Percentiles rank a stretch among this genome's conserved stretches.
phyloP scores from a whole-genome alignment of 2,329 filamentous ascomycete species.

The Botrytis squamosa region DNA sequence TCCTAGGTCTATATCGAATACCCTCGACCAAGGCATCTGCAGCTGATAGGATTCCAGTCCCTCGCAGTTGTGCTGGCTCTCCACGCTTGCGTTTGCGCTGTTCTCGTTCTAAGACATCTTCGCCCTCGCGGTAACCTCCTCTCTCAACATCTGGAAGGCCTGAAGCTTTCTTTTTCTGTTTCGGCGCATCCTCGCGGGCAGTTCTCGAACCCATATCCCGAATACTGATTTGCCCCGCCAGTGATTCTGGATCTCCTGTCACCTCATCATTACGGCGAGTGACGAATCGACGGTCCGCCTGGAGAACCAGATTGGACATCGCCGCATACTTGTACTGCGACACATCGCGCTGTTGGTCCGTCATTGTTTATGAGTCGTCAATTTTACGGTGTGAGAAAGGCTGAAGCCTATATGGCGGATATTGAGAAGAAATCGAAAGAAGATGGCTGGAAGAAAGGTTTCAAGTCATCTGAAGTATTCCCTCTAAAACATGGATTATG shows the following conservation, averaged over 20 bases:
- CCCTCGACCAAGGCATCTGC: slow-evolving; percentile 87
- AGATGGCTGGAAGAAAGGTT: slow-evolving; percentile 15
- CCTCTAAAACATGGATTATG: slow-evolving; percentile 18
- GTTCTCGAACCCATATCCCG: slow-evolving; percentile 90
- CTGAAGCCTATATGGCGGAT: slow-evolving; percentile 28
- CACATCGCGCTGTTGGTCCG: slow-evolving; percentile 75
- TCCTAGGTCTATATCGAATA: slow-evolving; percentile 86
- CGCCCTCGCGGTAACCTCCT: slow-evolving; percentile 73
- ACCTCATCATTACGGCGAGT: slow-evolving; percentile 90
- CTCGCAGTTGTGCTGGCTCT: slow-evolving; percentile 67
- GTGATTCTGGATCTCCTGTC: slow-evolving; percentile 94
- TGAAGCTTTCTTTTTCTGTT: slow-evolving; percentile 69
- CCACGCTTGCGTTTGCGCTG: slow-evolving; percentile 81
- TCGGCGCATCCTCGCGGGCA: slow-evolving; percentile 74
- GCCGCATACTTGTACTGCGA: slow-evolving; percentile 99
- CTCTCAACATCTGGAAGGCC: slow-evolving; percentile 70
- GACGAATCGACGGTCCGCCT: slow-evolving; percentile 96
- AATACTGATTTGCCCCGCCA: slow-evolving; percentile 90
- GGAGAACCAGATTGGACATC: slow-evolving; percentile 99
- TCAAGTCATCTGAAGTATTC: slow-evolving; percentile 21
- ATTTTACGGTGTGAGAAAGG: slow-evolving; percentile 33
- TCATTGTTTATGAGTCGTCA: slow-evolving; percentile 51
- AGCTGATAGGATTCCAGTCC: slow-evolving; percentile 76
- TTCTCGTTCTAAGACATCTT: slow-evolving; percentile 78
- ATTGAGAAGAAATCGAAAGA: slow-evolving; percentile 16